Percentiles rank a stretch among this genome's conserved stretches.
These are phyloP conservation scores for Isoetes engelmannii DNA, from an alignment of 83 land plant genomes.

Conservation along the genomic window DNA sequence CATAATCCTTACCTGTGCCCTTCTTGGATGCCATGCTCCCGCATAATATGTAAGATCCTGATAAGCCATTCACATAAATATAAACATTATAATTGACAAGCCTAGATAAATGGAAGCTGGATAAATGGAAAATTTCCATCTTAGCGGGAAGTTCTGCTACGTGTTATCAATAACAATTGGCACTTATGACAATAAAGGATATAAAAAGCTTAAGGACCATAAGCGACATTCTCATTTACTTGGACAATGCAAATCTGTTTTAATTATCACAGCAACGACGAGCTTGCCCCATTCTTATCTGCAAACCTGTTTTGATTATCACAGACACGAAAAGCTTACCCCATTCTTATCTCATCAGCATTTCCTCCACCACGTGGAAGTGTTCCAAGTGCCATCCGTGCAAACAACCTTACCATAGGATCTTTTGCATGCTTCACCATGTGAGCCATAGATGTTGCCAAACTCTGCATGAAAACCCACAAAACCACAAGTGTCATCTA, in stretches of 20 bases:
- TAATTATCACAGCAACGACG: too few species aligned
- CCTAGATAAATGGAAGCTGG: too few species aligned
- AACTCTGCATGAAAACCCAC: neutral
- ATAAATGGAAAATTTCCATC: too few species aligned
- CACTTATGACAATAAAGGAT: too few species aligned
- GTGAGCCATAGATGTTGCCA: constrained; percentile 10
- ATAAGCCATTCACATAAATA: neutral
- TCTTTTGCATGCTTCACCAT: constrained; percentile 4
- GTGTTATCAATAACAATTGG: too few species aligned
- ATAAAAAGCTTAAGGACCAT: neutral
- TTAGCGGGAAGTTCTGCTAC: too few species aligned
- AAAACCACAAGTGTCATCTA: neutral
- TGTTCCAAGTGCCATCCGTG: constrained; percentile 5
- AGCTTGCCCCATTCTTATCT: too few species aligned
- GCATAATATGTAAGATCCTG: constrained; percentile 12
- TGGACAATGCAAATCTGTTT: too few species aligned
- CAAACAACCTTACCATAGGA: neutral
- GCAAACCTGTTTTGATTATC: neutral
- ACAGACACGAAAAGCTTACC: neutral
- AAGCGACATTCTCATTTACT: too few species aligned
- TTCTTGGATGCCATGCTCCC: constrained; percentile 11
- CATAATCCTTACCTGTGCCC: constrained; percentile 8
- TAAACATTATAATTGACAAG: too few species aligned
- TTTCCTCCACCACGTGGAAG: constrained; percentile 17
- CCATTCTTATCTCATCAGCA: constrained; percentile 15